These are phyloP conservation scores for Tetrapisispora pingtungensis DNA, from an alignment of 805 yeast species.

Conservation along the genomic window DNA sequence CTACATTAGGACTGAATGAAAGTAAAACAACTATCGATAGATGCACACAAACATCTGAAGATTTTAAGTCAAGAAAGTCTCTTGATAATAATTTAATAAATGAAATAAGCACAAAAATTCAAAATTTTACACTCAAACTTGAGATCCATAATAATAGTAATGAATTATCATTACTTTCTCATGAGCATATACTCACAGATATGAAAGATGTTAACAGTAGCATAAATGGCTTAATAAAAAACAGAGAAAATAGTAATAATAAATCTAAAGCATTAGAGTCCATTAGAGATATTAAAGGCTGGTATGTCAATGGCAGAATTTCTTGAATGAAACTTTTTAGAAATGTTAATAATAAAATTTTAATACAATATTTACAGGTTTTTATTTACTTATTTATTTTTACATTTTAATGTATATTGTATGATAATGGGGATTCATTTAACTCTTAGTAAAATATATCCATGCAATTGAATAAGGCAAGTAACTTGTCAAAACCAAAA, in stretches of 20 bases:
- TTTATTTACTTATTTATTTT: too few species aligned
- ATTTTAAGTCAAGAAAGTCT: constrained; percentile 2
- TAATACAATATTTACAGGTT: constrained; percentile 1
- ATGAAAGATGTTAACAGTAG: not conserved
- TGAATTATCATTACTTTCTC: constrained; percentile 8
- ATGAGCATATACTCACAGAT: constrained; percentile 11
- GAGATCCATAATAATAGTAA: constrained; percentile 19
- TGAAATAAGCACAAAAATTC: constrained; percentile 20
- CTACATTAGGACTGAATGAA: constrained; percentile 35
- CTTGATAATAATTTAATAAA: constrained; percentile 9
- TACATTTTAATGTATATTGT: too few species aligned
- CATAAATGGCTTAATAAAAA: constrained; percentile 3
- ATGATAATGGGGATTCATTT: too few species aligned
- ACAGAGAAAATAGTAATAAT: not conserved
- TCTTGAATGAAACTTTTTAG: constrained; percentile 5
- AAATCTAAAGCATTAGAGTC: constrained; percentile 6
- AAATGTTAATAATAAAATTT: not conserved
- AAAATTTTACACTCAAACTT: constrained; percentile 23
- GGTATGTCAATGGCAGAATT: constrained; percentile 32
- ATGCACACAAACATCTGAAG: constrained; percentile 19
- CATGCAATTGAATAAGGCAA: not conserved
- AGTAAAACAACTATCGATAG: constrained; percentile 25
- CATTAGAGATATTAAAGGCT: constrained; percentile 34
- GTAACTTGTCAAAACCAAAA: not conserved
- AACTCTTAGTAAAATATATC: not conserved